Percentiles rank a stretch among this genome's conserved stretches.
These are phyloP conservation scores for Starmerella gropengiesseri DNA, from an alignment of 805 yeast genomes.

Conservation along the genomic window DNA sequence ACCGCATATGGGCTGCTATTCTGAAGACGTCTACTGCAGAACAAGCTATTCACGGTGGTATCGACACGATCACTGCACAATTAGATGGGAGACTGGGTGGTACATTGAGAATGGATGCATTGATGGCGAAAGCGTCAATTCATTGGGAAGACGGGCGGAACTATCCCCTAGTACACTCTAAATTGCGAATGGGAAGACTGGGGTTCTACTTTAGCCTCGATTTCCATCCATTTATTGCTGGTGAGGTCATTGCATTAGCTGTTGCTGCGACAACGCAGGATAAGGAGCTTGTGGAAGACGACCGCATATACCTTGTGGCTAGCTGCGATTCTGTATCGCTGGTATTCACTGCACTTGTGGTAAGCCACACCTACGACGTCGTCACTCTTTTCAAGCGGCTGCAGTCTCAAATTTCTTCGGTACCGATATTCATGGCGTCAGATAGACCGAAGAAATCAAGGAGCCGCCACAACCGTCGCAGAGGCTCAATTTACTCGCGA, in stretches of 20 bases:
- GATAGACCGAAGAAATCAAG: no score
- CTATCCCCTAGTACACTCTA: constrained; percentile 57
- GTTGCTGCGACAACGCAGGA: constrained; percentile 58
- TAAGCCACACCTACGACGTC: constrained; percentile 72
- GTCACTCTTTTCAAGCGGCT: constrained; percentile 33
- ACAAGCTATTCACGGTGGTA: constrained; percentile 54
- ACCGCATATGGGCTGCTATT: constrained; percentile 57
- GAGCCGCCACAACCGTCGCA: no score
- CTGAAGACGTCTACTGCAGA: constrained; percentile 58
- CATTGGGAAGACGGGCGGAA: constrained; percentile 51
- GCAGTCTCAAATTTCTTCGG: constrained; percentile 18
- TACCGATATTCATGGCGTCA: constrained; percentile 15
- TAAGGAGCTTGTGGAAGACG: constrained; percentile 34
- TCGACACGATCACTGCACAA: constrained; percentile 40
- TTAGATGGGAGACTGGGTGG: constrained; percentile 82
- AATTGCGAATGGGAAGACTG: constrained; percentile 45
- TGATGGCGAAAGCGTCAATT: constrained; percentile 52
- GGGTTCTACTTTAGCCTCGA: constrained; percentile 64
- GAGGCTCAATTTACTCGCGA: no score
- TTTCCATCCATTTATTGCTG: constrained; percentile 70
- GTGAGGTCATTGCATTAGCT: constrained; percentile 38
- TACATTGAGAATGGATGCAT: constrained; percentile 37
- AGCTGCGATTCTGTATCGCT: constrained; percentile 43
- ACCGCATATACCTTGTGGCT: constrained; percentile 36
- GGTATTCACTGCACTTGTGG: constrained; percentile 73